These are phyloP conservation scores for Metschnikowia matae DNA, from an alignment of 805 yeast species.

Conservation along the genomic window DNA sequence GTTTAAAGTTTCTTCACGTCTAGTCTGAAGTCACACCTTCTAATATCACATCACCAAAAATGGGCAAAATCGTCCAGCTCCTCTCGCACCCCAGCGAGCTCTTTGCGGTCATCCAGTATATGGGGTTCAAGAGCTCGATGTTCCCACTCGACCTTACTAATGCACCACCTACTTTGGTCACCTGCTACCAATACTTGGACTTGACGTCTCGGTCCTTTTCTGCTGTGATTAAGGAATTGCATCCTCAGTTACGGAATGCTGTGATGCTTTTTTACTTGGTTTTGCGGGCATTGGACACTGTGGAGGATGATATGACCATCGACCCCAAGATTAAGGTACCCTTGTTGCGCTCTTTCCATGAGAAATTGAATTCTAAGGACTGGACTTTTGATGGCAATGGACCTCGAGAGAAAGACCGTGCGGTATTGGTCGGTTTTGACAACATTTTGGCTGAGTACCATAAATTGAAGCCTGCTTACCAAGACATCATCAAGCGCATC, in stretches of 20 bases:
- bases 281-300: constrained; percentile 87
- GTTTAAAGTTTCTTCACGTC: not conserved
- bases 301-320: constrained; percentile 93
- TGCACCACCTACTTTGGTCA: constrained; percentile 31
- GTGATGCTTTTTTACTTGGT: constrained; percentile 81
- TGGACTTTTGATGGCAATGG: constrained; percentile 81
- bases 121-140: constrained; percentile 46
- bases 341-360: constrained; percentile 62
- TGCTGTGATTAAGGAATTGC: constrained; percentile 87
- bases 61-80: constrained; percentile 62
- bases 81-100: constrained; percentile 69
- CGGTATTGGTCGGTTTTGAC: constrained; percentile 77
- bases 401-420: constrained; percentile 76
- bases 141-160: constrained; percentile 44
- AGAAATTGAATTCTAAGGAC: constrained; percentile 56
- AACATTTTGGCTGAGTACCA: constrained; percentile 66
- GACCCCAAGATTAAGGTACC: constrained; percentile 70
- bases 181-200: constrained; percentile 65
- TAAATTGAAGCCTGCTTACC: constrained; percentile 67
- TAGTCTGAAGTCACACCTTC: not conserved
- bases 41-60: constrained; percentile 16
- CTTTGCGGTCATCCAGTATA: constrained; percentile 60
- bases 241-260: constrained; percentile 82
- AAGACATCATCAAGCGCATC: constrained; percentile 72
- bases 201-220: constrained; percentile 86